phyloP scores from a whole-genome alignment of 805 yeast genomes.

The Yarrowia sp. region DNA sequence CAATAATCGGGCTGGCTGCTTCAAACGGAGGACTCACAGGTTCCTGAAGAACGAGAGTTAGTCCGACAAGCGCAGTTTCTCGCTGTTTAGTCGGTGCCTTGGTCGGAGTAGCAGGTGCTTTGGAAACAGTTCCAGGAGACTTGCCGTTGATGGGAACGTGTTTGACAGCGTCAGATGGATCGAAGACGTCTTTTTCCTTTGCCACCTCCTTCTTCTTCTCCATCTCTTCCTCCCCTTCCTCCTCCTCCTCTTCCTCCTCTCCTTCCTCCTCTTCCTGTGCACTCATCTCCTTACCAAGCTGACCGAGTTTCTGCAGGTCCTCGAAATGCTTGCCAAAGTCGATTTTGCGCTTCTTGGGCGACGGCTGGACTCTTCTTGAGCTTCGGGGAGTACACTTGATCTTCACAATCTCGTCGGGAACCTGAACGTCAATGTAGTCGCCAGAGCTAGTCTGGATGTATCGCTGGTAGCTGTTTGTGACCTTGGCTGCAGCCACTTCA shows the following conservation, averaged over 20 bases:
- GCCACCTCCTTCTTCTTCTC: too few species aligned
- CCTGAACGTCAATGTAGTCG: background rate
- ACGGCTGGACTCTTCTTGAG: too few species aligned
- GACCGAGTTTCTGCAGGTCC: background rate
- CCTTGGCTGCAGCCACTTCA: background rate
- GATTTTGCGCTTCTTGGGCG: background rate
- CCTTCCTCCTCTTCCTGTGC: background rate
- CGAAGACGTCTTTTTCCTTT: too few species aligned
- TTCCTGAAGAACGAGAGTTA: too few species aligned
- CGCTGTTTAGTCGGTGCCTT: too few species aligned
- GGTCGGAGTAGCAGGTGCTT: too few species aligned
- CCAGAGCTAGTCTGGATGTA: background rate
- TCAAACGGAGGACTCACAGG: background rate
- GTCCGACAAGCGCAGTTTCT: too few species aligned
- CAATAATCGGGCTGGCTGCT: background rate
- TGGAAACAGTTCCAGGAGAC: too few species aligned
- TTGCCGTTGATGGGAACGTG: too few species aligned
- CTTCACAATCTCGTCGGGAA: background rate
- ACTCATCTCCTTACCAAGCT: background rate
- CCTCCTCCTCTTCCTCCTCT: background rate
- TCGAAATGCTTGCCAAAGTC: background rate
- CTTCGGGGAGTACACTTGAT: background rate
- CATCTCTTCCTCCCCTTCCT: background rate
- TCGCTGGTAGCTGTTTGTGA: background rate
- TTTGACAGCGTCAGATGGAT: too few species aligned